A percentile compares a stretch with the other conserved stretches of the same genome.
Evolutionary conservation across 129 eudicot genomes (phyloP).

Genomic region (Pulicaria dysenterica): DNA sequence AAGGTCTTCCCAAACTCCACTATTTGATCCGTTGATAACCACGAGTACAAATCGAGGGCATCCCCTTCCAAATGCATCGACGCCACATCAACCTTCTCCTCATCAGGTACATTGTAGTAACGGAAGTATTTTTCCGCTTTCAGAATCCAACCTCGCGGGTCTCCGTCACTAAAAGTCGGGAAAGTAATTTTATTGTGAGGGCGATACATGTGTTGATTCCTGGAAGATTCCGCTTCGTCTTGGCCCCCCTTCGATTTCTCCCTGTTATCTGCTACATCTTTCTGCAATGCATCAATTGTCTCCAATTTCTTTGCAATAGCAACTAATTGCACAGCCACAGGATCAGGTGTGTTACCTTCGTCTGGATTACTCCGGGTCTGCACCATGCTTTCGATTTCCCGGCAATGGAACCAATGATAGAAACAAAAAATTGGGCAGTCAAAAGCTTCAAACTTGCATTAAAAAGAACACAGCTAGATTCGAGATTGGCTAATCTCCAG

Average conservation of each 20-base stretch:
- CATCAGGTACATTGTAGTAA: background rate
- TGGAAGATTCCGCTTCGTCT: background rate
- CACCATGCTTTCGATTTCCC: background rate
- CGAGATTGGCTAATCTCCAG: too few relatives aligned
- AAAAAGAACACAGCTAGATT: too few relatives aligned
- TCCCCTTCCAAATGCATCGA: conserved; percentile 24
- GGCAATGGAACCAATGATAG: background rate
- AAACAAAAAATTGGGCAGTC: too few relatives aligned
- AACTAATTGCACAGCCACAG: background rate
- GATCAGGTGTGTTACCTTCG: background rate
- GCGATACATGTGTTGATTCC: background rate
- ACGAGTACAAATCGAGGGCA: conserved; percentile 6
- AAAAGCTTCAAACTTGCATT: too few relatives aligned
- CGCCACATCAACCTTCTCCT: conserved; percentile 11
- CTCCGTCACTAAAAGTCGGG: too few relatives aligned
- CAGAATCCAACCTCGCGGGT: conserved; percentile 7
- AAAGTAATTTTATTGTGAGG: background rate
- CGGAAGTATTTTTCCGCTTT: conserved; percentile 6
- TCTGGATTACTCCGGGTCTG: background rate
- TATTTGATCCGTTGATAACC: conserved; percentile 2
- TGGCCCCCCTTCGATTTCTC: background rate
- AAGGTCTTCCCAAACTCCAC: conserved; percentile 8
- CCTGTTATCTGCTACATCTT: background rate
- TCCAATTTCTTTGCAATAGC: background rate
- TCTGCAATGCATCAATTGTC: background rate